Percentiles rank a stretch among this genome's conserved stretches.
These are phyloP conservation scores for Auriscalpium vulgare DNA, from an alignment of 768 basidiomycete species.

Conservation along the genomic window DNA sequence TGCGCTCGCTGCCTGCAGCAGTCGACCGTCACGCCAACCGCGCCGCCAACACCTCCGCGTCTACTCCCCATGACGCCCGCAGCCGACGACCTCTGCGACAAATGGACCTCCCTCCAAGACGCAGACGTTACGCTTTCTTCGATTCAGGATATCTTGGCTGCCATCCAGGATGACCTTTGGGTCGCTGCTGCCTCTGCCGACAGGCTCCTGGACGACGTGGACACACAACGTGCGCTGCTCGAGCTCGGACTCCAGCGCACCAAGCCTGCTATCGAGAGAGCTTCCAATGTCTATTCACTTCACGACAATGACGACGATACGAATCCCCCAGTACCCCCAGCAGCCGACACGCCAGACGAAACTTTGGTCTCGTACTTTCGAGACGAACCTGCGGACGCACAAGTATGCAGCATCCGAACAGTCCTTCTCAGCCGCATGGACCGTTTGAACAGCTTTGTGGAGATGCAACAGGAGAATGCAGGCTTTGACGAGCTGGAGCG, in stretches of 20 bases:
- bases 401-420: conserved; percentile 55
- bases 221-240: conserved; percentile 50
- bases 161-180: conserved; percentile 66
- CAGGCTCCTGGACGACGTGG: conserved; percentile 50
- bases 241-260: conserved; percentile 59
- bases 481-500: conserved; percentile 18
- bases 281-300: conserved; percentile 14
- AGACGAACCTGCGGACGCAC: conserved; percentile 49
- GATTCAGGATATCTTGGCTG: conserved; percentile 39
- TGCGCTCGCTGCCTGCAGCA: no score
- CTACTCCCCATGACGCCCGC: conserved; percentile 3
- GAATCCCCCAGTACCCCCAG: conserved; percentile 2
- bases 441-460: conserved; percentile 62
- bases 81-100: conserved; percentile 23
- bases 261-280: conserved; percentile 32
- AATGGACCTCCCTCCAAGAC: conserved; percentile 53
- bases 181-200: conserved; percentile 68
- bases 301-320: conserved; percentile 7
- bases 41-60: background rate
- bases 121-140: conserved; percentile 45
- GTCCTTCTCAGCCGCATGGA: conserved; percentile 64
- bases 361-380: conserved; percentile 47
- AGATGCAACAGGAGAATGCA: conserved; percentile 37
- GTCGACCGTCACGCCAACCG: no score
- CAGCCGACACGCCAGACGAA: conserved; percentile 17